Evolutionary conservation across 257 asterid species (phyloP).

Genomic region (Cruciata laevipes): DNA sequence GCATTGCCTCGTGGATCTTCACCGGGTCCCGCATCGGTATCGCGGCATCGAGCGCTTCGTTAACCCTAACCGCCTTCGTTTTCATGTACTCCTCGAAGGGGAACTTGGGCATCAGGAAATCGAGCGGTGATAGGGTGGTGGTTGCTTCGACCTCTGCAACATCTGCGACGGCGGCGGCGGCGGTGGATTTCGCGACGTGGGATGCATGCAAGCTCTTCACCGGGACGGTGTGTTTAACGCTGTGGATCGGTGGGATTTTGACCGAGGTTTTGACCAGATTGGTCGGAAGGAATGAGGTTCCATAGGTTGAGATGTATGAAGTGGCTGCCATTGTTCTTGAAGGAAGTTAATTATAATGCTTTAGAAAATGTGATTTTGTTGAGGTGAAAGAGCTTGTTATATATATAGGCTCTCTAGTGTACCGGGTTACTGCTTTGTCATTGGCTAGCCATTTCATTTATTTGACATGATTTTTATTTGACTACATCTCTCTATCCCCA

Average conservation of each 20-base stretch:
- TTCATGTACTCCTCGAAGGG: slow-evolving; percentile 42
- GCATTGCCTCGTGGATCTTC: slow-evolving; percentile 57
- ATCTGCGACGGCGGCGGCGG: slow-evolving; percentile 1
- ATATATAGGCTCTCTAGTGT: slow-evolving; percentile 1
- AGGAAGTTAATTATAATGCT: not conserved
- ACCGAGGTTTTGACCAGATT: slow-evolving; percentile 7
- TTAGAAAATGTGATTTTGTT: not conserved
- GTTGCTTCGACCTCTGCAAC: slow-evolving; percentile 21
- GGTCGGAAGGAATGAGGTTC: slow-evolving; percentile 19
- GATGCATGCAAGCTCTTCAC: slow-evolving; percentile 29
- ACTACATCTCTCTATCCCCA: no score
- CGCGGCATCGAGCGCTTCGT: slow-evolving; percentile 49
- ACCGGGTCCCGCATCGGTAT: slow-evolving; percentile 49
- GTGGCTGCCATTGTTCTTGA: slow-evolving; percentile 35
- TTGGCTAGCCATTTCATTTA: not conserved
- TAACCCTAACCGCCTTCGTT: slow-evolving; percentile 32
- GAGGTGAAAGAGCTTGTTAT: not conserved
- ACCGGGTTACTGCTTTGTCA: not conserved
- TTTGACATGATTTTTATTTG: no score
- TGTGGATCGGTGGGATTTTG: slow-evolving; percentile 5
- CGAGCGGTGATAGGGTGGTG: slow-evolving; percentile 5
- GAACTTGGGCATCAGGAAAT: slow-evolving; percentile 28
- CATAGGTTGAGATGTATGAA: slow-evolving; percentile 15
- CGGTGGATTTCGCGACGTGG: slow-evolving; percentile 20
- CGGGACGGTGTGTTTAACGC: slow-evolving; percentile 11